These are phyloP conservation scores for Ambispora gerdemannii DNA, from an alignment of 192 early-diverging fungal genomes.

Conservation along the genomic window DNA sequence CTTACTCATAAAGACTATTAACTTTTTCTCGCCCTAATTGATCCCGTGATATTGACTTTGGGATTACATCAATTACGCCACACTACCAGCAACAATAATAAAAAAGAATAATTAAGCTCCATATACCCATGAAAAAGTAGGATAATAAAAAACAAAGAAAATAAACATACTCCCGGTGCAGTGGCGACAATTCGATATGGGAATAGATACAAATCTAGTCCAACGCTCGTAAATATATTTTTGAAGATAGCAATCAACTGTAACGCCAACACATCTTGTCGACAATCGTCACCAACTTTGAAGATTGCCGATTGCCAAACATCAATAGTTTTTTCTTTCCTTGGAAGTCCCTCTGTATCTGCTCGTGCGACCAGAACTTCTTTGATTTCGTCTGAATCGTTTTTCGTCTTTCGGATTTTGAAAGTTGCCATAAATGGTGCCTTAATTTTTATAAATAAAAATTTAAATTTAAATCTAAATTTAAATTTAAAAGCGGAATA, in stretches of 20 bases:
- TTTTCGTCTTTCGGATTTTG: conserved; percentile 65
- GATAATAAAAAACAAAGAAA: not conserved
- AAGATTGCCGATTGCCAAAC: conserved; percentile 91
- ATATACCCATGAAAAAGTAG: conserved; percentile 24
- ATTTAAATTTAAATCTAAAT: not conserved
- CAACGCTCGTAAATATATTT: conserved; percentile 86
- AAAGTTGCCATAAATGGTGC: conserved; percentile 99
- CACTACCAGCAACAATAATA: conserved; percentile 49
- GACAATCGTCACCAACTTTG: conserved; percentile 99
- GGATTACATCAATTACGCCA: conserved; percentile 98
- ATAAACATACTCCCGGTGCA: conserved; percentile 70
- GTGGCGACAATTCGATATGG: conserved; percentile 98
- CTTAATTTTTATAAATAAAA: conserved; percentile 27
- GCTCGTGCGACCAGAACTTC: conserved; percentile 39
- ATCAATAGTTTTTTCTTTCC: conserved; percentile 43
- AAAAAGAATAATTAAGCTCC: not conserved
- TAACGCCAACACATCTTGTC: conserved; percentile 96
- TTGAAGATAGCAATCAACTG: conserved; percentile 98
- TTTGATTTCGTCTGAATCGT: conserved; percentile 56
- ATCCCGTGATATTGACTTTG: conserved; percentile 93
- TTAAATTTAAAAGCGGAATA: not conserved
- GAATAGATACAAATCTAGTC: conserved; percentile 92
- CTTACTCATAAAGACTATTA: conserved; percentile 83
- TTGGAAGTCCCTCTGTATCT: conserved; percentile 37
- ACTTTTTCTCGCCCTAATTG: conserved; percentile 98